Base-by-base conservation (phyloP, 441 rosid genomes). In the Pelargonium australe region DNA sequence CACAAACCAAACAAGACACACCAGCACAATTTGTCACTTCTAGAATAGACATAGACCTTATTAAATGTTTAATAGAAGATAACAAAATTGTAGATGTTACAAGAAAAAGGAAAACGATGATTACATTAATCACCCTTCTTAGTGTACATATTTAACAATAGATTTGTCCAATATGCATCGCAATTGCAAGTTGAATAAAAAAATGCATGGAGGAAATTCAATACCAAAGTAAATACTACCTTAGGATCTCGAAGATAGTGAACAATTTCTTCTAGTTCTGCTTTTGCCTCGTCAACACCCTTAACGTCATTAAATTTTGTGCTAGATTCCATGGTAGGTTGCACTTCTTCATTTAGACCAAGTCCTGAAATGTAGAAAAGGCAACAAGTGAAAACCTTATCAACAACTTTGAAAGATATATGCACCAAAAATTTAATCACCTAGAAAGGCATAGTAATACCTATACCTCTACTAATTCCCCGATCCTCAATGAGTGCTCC, bases 201-300 rank as follows among this genome's bases (percentile, higher is more conserved):
- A 51, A 51, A 51, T 51, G 17, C 57, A 51, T 51, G 16, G 14
- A 47, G 12, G 53, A 51, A 2, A 13, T 2, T 13, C 23, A 20
- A 5, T 65, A 31, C 20, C 53, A 68, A 63, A 34, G 23, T 28
- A 31, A 10, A 40, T 19, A 61, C 66, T 70, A 88, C 97, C 91
- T 94, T 94, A 14, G 99, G 97, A 84, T 94, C 99, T 16, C 99
- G 89, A 20, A 94, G 96, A 79, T 94, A 94, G 77, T 89, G 97
- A 63, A 94, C 96, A 77, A 94, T 94, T 80, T 91, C 99, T 80
- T 91, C 99, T 25, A 91, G 80, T 85, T 94, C 97, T 19, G 92
- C 80, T 75, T 91, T 91, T 66, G 99, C 99, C 85, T 94, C 97
- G 78, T 94, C 97, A 76, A 94, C 97, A 66, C 97, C 96, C 75